These are phyloP conservation scores for Phytophthora hibernalis DNA, from an alignment of 352 stramenopile genomes.

Conservation along the genomic window DNA sequence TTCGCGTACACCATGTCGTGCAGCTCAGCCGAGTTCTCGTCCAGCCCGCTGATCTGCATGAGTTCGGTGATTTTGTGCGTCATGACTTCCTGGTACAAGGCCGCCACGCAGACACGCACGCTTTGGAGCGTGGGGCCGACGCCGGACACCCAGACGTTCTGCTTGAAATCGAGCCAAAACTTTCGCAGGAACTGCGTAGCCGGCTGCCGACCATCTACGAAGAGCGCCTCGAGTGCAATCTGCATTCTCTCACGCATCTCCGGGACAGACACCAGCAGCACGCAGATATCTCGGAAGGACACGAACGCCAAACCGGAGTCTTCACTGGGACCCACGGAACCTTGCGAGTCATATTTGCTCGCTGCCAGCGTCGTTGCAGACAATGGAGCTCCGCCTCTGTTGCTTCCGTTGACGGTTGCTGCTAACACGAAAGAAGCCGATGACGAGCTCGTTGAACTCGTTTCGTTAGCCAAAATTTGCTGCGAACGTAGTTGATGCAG, in stretches of 20 bases:
- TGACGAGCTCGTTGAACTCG: slow-evolving; percentile 13
- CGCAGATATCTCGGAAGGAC: slow-evolving; percentile 62
- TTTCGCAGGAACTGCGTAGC: slow-evolving; percentile 47
- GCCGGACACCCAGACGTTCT: slow-evolving; percentile 40
- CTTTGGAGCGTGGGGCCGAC: slow-evolving; percentile 31
- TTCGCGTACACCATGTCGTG: slow-evolving; percentile 46
- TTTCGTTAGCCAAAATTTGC: slow-evolving; percentile 56
- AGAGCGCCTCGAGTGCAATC: slow-evolving; percentile 56
- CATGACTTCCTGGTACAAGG: slow-evolving; percentile 45
- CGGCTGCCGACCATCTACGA: slow-evolving; percentile 48
- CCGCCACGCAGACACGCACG: slow-evolving; percentile 41
- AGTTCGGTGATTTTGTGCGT: slow-evolving; percentile 46
- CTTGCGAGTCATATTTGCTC: slow-evolving; percentile 23
- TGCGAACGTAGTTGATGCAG: slow-evolving; percentile 62
- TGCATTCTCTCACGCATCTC: slow-evolving; percentile 41
- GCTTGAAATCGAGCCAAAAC: slow-evolving; percentile 63
- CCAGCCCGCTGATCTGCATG: slow-evolving; percentile 55
- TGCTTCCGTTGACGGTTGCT: slow-evolving; percentile 25
- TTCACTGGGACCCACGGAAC: slow-evolving; percentile 20
- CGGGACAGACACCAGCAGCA: slow-evolving; percentile 41
- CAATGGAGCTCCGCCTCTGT: slow-evolving; percentile 6
- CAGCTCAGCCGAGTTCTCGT: slow-evolving; percentile 43
- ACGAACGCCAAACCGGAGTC: slow-evolving; percentile 44
- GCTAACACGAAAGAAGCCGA: slow-evolving; percentile 26
- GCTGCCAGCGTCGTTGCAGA: slow-evolving; percentile 8